These are phyloP conservation scores for Sophora flavescens DNA, from an alignment of 306 rosid species.

Conservation along the genomic window DNA sequence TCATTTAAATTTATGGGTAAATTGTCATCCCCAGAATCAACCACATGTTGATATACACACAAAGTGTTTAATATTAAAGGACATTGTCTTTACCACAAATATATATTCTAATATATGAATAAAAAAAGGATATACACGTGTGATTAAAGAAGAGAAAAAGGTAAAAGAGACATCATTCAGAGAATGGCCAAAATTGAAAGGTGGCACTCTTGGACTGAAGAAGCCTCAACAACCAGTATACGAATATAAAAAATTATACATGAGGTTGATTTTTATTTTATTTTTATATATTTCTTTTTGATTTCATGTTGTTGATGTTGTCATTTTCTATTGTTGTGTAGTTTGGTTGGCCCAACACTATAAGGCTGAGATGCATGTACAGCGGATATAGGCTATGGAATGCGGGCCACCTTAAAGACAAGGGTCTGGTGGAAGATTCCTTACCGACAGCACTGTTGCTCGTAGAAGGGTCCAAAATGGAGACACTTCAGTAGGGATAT, in stretches of 20 bases:
- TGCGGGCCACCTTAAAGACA: conserved; percentile 49
- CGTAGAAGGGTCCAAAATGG: conserved; percentile 13
- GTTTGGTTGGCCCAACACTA: conserved; percentile 42
- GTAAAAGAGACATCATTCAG: background rate
- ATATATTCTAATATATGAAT: conserved; percentile 5
- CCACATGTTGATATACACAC: no score
- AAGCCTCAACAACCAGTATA: conserved; percentile 21
- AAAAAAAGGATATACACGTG: conserved; percentile 37
- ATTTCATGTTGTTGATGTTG: background rate
- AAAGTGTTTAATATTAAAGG: background rate
- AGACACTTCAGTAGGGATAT: background rate
- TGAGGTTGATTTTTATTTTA: background rate
- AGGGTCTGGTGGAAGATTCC: conserved; percentile 47
- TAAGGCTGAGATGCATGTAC: conserved; percentile 45
- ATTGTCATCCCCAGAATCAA: no score
- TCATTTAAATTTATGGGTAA: no score
- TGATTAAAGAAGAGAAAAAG: conserved; percentile 22
- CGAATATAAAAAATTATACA: background rate
- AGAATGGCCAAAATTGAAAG: conserved; percentile 35
- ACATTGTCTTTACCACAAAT: background rate
- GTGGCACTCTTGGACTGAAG: conserved; percentile 39
- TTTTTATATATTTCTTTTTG: background rate
- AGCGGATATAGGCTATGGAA: background rate
- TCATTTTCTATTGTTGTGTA: conserved; percentile 38
- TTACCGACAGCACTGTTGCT: conserved; percentile 48